Conservation (phyloP, 2,329 filamentous ascomycete species). For the Fusarium sp. region DNA sequence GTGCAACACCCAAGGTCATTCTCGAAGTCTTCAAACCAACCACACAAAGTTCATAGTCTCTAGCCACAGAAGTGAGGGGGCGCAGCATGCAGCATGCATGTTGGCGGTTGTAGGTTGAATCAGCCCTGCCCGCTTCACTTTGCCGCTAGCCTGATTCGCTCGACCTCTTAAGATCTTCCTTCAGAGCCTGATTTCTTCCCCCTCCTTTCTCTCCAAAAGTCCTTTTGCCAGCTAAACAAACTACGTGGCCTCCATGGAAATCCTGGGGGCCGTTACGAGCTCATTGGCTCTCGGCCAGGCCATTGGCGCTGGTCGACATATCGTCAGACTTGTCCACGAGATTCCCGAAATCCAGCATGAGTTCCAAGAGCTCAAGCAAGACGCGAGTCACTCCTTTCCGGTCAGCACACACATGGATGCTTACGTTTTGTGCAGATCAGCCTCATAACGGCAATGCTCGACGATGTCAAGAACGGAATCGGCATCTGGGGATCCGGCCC, state of each 20-base stretch:
- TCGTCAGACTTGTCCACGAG: background rate
- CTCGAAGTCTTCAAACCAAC: background rate
- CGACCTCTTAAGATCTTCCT: background rate
- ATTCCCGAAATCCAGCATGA: slow-evolving; percentile 3
- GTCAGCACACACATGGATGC: background rate
- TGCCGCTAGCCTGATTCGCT: background rate
- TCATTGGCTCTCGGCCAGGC: background rate
- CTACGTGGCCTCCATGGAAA: background rate
- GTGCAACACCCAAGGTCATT: background rate
- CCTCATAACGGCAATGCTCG: background rate
- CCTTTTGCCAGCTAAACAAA: background rate
- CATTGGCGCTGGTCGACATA: background rate
- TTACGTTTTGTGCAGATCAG: background rate
- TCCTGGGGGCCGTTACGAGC: background rate
- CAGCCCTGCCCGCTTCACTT: background rate
- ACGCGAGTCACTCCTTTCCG: background rate
- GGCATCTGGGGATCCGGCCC: background rate
- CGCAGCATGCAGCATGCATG: background rate
- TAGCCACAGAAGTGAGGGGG: background rate
- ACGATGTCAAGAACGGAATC: background rate
- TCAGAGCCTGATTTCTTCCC: background rate
- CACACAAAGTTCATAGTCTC: background rate
- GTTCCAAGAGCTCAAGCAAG: background rate
- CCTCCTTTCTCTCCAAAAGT: background rate
- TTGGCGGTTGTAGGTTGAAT: background rate